Base-by-base conservation (phyloP, 2,329 filamentous ascomycete species). In the Aspergillus ruber region DNA sequence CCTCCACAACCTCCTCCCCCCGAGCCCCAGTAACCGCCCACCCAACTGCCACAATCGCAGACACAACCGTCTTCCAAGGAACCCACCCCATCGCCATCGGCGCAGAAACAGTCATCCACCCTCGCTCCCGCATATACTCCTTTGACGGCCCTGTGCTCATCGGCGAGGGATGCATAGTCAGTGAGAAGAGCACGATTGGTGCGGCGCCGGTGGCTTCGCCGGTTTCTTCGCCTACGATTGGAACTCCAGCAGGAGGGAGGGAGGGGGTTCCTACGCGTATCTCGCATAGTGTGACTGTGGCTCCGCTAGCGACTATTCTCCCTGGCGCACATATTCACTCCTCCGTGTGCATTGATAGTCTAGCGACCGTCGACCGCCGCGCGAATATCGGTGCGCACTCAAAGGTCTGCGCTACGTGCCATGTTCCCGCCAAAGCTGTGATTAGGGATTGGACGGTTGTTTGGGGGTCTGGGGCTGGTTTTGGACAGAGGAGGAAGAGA, bases 81-180 rank as follows among this genome's bases (percentile, higher is more conserved):
- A 83, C 80, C 2, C 80, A 94, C 64, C 84, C 82, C 1, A 88
- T 98, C 53, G 84, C 82, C 40, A 82, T 97, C 53, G 84, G 84
- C 48, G 78, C 86, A 20, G 84, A 89, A 61, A 84, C 82, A 3
- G 80, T 96, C 6, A 72, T 98, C n/a, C 91, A 97, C 61, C 90
- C 93, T 1, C 87, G 90, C 43, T 81, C 84, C 13, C 83, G 84
- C 52, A 79, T 96, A 48, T 86, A 90, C 60, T 85, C 91, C 7
- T 82, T 83, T 48, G 77, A 85, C 44, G 89, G 89, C 4, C 84
- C 89, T 39, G 83, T 97, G 56, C 83, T 83, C 23, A 80, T 95
- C 50, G 90, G 90, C 21, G 83, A 88, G 49, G 83, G 85, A 45
- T 93, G 87, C 59, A 86, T 95, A 41, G 77, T 97, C 39, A 82